Conservation (phyloP, 768 basidiomycete genomes). For the Podaxis sp. region DNA sequence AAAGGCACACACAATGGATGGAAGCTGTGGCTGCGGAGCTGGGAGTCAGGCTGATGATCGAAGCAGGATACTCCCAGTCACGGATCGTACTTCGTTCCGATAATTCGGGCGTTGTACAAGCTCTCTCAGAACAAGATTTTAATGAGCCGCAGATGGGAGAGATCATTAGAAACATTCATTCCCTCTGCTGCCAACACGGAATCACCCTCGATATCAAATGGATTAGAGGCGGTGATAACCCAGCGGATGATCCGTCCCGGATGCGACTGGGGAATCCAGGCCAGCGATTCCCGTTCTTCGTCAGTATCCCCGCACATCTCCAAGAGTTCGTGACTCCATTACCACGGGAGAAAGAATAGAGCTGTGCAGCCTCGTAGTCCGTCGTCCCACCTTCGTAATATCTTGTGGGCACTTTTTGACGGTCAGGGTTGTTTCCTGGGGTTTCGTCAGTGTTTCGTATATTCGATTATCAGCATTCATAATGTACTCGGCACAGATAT, state of each 20-base stretch:
- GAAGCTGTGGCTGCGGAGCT: conserved; percentile 46
- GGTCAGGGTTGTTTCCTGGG: no score
- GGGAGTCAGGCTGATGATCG: conserved; percentile 32
- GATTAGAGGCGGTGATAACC: conserved; percentile 32
- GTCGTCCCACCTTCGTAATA: not conserved
- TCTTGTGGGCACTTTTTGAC: no score
- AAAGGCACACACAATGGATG: conserved; percentile 41
- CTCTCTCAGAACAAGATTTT: conserved; percentile 26
- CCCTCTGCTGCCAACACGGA: conserved; percentile 19
- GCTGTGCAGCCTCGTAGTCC: not conserved
- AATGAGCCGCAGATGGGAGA: conserved; percentile 25
- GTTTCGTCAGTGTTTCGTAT: no score
- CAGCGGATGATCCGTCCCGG: conserved; percentile 34
- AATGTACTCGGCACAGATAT: no score
- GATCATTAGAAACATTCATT: conserved; percentile 30
- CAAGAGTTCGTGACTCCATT: conserved; percentile 3
- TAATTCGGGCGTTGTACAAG: conserved; percentile 39
- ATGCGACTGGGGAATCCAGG: not conserved
- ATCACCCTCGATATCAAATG: conserved; percentile 29
- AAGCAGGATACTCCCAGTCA: conserved; percentile 20
- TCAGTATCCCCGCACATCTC: conserved; percentile 12
- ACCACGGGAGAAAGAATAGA: not conserved
- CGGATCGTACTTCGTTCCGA: conserved; percentile 37
- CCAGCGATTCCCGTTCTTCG: conserved; percentile 20
- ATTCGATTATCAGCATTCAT: no score